Evolutionary conservation across 2,329 filamentous ascomycete species (phyloP), one percentile per base, ranked within the genome.

Genomic region (Aureobasidium pullulans): DNA sequence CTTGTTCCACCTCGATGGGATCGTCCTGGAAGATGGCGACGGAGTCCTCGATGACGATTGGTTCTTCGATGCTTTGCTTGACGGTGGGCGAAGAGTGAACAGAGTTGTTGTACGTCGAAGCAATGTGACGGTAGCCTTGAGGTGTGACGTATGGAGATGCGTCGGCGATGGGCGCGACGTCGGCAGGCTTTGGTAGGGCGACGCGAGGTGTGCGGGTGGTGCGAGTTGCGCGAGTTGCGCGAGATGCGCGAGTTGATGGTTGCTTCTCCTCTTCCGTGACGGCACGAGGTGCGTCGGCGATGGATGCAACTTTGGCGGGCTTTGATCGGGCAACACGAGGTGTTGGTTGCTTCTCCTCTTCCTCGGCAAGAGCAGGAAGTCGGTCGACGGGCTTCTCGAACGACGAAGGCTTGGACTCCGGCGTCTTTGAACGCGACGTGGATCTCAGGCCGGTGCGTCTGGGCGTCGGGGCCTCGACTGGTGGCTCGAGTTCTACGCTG

Each of bases 131-230:
- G 39, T 37, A n/a, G 32, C n/a, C 28, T 6, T 16, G n/a, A 15
- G 54, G 54, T 8, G 54, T 57, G 32, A 47, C 42, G 54, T 57
- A 57, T 19, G 54, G 54, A 7, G 54, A 57, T 39, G 54, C 43
- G 31, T 57, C 54, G 23, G 9, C 43, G 34, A 57, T 57, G 34
- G 54, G 54, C 13, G 54, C 54, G 28, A 57, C 32, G 11, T 48
- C 43, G 43, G 13, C 5, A 7, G 54, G 54, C 13, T 48, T 6
- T 19, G 54, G 54, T 3, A 57, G n/a, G 10, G 19, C 13, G 43
- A 57, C 19, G 34, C 42, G 54, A 29, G 54, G 39, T 1, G 53
- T 32, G 46, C 23, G 23, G 2, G 23, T 23, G 23, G 23, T 23
- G 44, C 28, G 32, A 48, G 28, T 4, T 48, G 44, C 13, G 23